Evolutionary conservation across 768 basidiomycete species (phyloP).

Genomic region (Phlegmacium glaucopus): DNA sequence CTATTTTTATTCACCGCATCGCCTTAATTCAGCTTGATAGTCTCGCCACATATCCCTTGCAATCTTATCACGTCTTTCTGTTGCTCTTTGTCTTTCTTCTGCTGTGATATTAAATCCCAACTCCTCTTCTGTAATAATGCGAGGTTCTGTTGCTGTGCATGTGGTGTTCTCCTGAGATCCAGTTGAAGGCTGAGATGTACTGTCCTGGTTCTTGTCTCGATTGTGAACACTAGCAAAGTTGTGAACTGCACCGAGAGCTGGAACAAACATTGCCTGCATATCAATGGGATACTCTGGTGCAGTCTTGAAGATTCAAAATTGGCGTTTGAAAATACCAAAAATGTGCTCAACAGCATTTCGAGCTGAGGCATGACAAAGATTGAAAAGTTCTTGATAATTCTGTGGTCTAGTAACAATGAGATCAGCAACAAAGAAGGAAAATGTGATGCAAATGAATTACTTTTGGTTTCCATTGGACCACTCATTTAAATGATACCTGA

Average conservation of each 20-base stretch:
- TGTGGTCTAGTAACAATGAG: conserved; percentile 17
- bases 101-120: conserved; percentile 1
- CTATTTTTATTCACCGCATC: background rate
- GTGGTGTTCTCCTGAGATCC: background rate
- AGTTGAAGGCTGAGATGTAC: background rate
- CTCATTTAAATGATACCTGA: conserved; percentile 31
- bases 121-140: background rate
- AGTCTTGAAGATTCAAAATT: conserved; percentile 14
- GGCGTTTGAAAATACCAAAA: conserved; percentile 18
- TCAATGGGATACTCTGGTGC: conserved; percentile 16
- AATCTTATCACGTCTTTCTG: conserved; percentile 3
- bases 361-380: conserved; percentile 26
- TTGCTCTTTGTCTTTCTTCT: conserved; percentile 1
- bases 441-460: conserved; percentile 4
- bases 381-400: conserved; percentile 27
- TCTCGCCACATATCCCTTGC: conserved; percentile 8
- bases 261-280: conserved; percentile 18
- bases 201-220: conserved; percentile 11
- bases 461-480: conserved; percentile 16
- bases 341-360: conserved; percentile 20
- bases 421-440: conserved; percentile 5
- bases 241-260: conserved; percentile 20
- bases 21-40: conserved; percentile 1
- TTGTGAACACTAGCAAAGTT: conserved; percentile 22
- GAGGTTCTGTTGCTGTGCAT: background rate